Evolutionary conservation across 164 flowering plant genomes (phyloP).

Genomic region (Stephania yunnanensis): DNA sequence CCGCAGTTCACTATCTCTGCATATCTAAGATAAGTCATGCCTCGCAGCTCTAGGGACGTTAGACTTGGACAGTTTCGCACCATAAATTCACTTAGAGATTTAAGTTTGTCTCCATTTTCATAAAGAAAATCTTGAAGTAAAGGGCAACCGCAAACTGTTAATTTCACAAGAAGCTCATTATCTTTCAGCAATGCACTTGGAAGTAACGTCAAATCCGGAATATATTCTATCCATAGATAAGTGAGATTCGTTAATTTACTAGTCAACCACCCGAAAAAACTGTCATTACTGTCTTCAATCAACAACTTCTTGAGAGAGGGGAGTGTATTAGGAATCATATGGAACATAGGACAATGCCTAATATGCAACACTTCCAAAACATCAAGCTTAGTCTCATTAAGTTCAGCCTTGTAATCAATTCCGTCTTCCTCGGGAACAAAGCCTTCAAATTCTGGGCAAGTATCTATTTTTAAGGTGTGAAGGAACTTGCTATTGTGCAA

Average conservation of each 20-base stretch:
- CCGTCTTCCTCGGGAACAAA: neutral
- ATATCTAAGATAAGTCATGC: neutral
- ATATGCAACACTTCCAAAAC: neutral
- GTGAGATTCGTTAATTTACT: neutral
- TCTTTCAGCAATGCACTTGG: neutral
- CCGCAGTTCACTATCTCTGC: neutral
- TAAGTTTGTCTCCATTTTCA: neutral
- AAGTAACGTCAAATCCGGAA: neutral
- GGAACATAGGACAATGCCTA: neutral
- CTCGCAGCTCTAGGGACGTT: neutral
- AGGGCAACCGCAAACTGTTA: constrained; percentile 4
- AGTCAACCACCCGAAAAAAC: neutral
- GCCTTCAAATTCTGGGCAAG: neutral
- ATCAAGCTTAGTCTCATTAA: neutral
- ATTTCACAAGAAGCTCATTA: neutral
- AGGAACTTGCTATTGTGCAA: neutral
- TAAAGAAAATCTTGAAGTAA: neutral
- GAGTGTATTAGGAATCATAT: neutral
- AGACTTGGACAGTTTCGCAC: neutral
- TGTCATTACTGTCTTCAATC: neutral
- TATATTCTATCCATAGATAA: neutral
- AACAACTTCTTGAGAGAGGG: neutral
- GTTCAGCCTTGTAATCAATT: neutral
- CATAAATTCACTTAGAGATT: neutral
- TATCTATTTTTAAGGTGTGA: neutral